A percentile compares a stretch with the other conserved stretches of the same genome.
Evolutionary conservation across 768 basidiomycete species (phyloP).

Genomic region (Leucosporidium scottii): DNA sequence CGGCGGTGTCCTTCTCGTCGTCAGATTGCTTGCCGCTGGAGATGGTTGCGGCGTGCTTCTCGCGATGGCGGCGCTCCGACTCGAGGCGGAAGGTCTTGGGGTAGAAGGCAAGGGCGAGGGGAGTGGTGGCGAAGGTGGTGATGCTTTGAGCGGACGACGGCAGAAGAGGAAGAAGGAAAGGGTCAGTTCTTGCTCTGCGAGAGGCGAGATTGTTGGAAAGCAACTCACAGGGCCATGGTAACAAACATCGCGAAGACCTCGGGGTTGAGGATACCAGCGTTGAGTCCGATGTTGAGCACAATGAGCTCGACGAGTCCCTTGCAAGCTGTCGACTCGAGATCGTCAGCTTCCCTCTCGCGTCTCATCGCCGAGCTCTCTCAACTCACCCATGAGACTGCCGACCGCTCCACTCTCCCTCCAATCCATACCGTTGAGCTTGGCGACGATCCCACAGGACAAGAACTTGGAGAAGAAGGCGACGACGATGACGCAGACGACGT

Average conservation of each 20-base stretch:
- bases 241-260: conserved; percentile 52
- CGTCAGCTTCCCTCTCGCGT: background rate
- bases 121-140: conserved; percentile 77
- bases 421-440: conserved; percentile 58
- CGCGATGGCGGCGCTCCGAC: conserved; percentile 5
- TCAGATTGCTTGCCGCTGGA: conserved; percentile 18
- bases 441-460: conserved; percentile 57
- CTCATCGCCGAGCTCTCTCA: background rate
- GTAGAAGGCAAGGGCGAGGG: conserved; percentile 70
- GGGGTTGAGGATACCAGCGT: conserved; percentile 60
- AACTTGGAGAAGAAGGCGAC: conserved; percentile 78
- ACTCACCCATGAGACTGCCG: conserved; percentile 63
- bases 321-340: conserved; percentile 44
- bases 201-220: background rate
- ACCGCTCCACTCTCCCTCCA: conserved; percentile 73
- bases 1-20: no score
- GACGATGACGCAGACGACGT: conserved; percentile 62
- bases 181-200: background rate
- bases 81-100: conserved; percentile 49
- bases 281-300: conserved; percentile 78
- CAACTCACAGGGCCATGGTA: conserved; percentile 23
- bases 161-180: background rate
- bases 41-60: background rate
- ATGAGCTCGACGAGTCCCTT: conserved; percentile 72
- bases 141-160: conserved; percentile 43